Evolutionary conservation across 1,284 basidiomycete genomes (phyloP).

Genomic region (Ganoderma multipileum): DNA sequence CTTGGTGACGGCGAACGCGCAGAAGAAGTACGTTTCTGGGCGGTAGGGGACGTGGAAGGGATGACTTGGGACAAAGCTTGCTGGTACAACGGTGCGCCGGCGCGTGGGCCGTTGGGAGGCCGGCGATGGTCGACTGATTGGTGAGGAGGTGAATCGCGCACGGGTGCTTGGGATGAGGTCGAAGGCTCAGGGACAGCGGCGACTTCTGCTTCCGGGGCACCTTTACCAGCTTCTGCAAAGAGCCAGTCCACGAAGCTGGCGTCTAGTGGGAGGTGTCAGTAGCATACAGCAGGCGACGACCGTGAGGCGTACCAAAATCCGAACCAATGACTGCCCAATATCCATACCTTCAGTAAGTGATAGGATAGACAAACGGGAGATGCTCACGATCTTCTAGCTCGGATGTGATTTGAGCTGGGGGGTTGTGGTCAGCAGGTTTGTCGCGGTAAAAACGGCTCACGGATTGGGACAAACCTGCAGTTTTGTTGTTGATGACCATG

Average conservation of each 20-base stretch:
- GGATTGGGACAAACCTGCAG: slow-evolving; percentile 63
- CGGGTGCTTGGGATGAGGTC: slow-evolving; percentile 42
- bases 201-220: slow-evolving; percentile 56
- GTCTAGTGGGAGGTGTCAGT: slow-evolving; percentile 51
- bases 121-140: slow-evolving; percentile 47
- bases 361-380: slow-evolving; percentile 20
- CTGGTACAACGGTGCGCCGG: slow-evolving; percentile 56
- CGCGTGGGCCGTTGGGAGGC: slow-evolving; percentile 44
- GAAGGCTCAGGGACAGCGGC: slow-evolving; percentile 42
- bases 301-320: slow-evolving; percentile 66
- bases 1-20: slow-evolving; percentile 78
- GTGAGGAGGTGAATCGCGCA: slow-evolving; percentile 39
- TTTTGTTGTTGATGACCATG: slow-evolving; percentile 92
- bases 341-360: slow-evolving; percentile 7
- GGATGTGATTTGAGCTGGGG: slow-evolving; percentile 77
- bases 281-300: slow-evolving; percentile 26
- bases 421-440: slow-evolving; percentile 28
- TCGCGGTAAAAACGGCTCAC: not conserved
- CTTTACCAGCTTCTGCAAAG: slow-evolving; percentile 78
- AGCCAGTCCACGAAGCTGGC: slow-evolving; percentile 84
- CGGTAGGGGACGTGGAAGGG: slow-evolving; percentile 54
- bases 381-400: slow-evolving; percentile 83
- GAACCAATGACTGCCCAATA: slow-evolving; percentile 69
- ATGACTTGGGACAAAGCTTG: slow-evolving; percentile 73
- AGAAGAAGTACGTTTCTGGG: slow-evolving; percentile 73